Conservation (phyloP, 768 basidiomycete genomes). For the Trametes sanguinea region DNA sequence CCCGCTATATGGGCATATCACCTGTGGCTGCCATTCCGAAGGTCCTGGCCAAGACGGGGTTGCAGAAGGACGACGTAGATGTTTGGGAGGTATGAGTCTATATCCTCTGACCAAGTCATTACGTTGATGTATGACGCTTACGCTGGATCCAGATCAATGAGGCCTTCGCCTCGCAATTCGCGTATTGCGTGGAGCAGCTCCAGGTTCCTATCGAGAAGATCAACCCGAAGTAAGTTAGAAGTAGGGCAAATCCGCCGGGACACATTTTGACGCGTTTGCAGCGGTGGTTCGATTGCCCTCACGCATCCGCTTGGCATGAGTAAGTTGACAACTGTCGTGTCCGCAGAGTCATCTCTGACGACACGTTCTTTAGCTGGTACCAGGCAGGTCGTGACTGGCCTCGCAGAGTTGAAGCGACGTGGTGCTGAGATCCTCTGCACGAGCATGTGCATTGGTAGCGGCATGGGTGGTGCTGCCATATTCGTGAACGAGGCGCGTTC, state of each 20-base stretch:
- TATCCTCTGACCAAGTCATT: too few relatives aligned
- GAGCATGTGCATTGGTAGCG: conserved; percentile 81
- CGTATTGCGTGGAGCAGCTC: conserved; percentile 86
- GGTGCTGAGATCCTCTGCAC: conserved; percentile 76
- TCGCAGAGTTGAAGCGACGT: conserved; percentile 74
- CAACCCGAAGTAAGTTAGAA: conserved; percentile 70
- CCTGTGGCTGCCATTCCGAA: conserved; percentile 75
- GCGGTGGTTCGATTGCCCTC: conserved; percentile 84
- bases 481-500: conserved; percentile 65
- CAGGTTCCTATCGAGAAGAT: conserved; percentile 76
- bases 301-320: conserved; percentile 86
- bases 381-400: conserved; percentile 86
- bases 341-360: background rate
- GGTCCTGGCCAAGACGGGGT: conserved; percentile 57
- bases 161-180: conserved; percentile 92
- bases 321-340: conserved; percentile 36
- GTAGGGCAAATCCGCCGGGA: too few relatives aligned
- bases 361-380: conserved; percentile 59
- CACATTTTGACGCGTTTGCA: conserved; percentile 28
- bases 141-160: conserved; percentile 66
- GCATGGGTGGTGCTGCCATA: conserved; percentile 85
- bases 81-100: conserved; percentile 60
- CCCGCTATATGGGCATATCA: conserved; percentile 76
- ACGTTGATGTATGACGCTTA: too few relatives aligned
- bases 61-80: conserved; percentile 73